Conservation (phyloP, 148 eudicot species). For the Spergularia marina region DNA sequence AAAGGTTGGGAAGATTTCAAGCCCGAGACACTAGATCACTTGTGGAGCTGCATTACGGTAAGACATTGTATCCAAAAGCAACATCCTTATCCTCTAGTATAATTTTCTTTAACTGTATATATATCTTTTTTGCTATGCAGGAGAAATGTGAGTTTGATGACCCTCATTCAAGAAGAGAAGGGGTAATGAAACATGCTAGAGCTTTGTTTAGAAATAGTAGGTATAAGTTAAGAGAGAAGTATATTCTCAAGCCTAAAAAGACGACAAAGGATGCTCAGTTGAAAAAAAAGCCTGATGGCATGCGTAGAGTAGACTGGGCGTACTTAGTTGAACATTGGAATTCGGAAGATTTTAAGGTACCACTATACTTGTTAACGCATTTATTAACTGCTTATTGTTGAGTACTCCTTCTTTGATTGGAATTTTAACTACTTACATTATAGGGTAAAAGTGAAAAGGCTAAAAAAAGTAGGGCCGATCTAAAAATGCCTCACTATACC, state of each 20-base stretch:
- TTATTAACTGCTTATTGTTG: too few relatives aligned
- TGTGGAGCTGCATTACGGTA: too few relatives aligned
- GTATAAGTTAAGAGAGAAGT: not conserved
- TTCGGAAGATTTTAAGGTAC: not conserved
- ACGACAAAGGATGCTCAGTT: not conserved
- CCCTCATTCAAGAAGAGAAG: not conserved
- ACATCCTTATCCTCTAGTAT: too few relatives aligned
- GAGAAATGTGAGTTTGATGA: not conserved
- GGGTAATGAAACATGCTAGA: not conserved
- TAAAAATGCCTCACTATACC: constrained; percentile 15
- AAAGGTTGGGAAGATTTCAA: too few relatives aligned
- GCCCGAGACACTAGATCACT: too few relatives aligned
- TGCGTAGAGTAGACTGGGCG: constrained; percentile 1
- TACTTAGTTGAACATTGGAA: not conserved
- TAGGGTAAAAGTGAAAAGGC: constrained; percentile 7
- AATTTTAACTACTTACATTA: not conserved
- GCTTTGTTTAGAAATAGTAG: not conserved
- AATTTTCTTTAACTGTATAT: too few relatives aligned
- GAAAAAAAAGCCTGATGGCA: not conserved
- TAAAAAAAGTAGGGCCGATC: not conserved
- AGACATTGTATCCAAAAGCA: too few relatives aligned
- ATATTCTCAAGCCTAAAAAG: not conserved
- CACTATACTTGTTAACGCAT: not conserved
- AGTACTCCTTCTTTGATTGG: too few relatives aligned
- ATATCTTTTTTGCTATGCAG: not conserved